Evolutionary conservation across 2,329 filamentous ascomycete species (phyloP), one percentile per base, ranked within the genome.

Genomic region (Elsinoe batatas): DNA sequence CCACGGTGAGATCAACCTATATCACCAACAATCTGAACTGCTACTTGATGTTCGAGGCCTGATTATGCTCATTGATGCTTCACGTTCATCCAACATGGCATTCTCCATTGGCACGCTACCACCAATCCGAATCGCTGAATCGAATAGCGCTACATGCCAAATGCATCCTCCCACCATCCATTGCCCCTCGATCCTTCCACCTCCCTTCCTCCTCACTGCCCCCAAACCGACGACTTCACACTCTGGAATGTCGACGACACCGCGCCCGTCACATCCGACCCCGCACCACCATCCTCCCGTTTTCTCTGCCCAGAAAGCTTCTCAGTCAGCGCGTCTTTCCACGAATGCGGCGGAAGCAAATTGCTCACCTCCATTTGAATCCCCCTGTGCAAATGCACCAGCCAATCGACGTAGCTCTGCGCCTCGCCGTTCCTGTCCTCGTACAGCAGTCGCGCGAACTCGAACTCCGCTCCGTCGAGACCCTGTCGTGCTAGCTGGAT

Each of bases 361-460:
- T 56, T 13, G 64, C 68, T 64, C 67, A 76, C 75, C 70, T 98
- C 93, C 61, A 95, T 76, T 68, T 95, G 91, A 61, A 98, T 93
- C 62, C 87, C 84, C 64, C 91, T 85, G 72, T 98, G 93, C 60
- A 97, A 79, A 71, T 95, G 88, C 57, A 98, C 93, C 65, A 98
- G 77, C 93, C 93, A 98, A 73, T 98, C 93, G 33, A 97, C 93
- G 71, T 97, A 98, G 68, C 88, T 95, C 73, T 95, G 91, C 35
- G 93, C 93, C 74, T 98, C 93, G 63, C 95, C 95, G 70, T 97
- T 97, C 61, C 93, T 81, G 67, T 98, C 93, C 72, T 98, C 93
- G 32, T 95, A 83, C 62, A 98, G 72, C 72, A 94, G 76, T 54
- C 91, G 78, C 6, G 93, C 93, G 75, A 97, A 98, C 71, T 98